Evolutionary conservation across 2,329 filamentous ascomycete species (phyloP), one percentile per base, ranked within the genome.

Genomic region (Coniochaeta prunicola): DNA sequence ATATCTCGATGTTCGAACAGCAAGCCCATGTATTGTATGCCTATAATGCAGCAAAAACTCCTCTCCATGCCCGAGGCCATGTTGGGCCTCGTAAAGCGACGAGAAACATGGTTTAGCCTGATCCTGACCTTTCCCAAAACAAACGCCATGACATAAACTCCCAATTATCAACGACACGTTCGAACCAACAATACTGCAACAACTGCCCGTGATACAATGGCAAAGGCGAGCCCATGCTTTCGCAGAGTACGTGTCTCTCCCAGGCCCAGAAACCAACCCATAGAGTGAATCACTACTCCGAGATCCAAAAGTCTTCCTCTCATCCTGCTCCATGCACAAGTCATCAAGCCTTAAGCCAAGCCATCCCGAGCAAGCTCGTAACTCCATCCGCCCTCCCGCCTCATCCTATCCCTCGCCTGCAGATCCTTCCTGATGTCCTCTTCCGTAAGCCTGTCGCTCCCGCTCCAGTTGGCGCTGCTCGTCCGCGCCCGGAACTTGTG

Each of bases 381-480:
- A 54, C 83, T 86, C 92, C 92, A 97, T 0, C 90, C 91, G 4
- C 92, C 92, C 64, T 96, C 90, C 62, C 88, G 80, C 57, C 89
- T 83, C 70, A 97, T 80, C 69, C 87, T 84, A 72, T 96, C 90
- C 62, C 92, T 82, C 59, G 89, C 89, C 61, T 89, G 87, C 66
- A 89, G 76, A 74, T 97, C 92, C 69, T 85, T 89, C 58, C 84
- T 78, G 67, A 96, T 90, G 69, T 97, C 92, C 60, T 96, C 92
- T 64, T 92, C 88, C 0, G 92, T 97, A 65, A 99, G 79, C 57
- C 80, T 76, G 66, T 99, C 96, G 3, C 88, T 80, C 58, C 90
- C 83, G 68, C 84, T 88, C 94, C 94, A 99, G 75, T 96, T 96
- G 36, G 96, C 96, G 73, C 91, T 96, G 66, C 91, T 96, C 5